Evolutionary conservation across 2,329 filamentous ascomycete genomes (phyloP), one percentile per base, ranked within the genome.

Genomic region (Exophiala dermatitidis): DNA sequence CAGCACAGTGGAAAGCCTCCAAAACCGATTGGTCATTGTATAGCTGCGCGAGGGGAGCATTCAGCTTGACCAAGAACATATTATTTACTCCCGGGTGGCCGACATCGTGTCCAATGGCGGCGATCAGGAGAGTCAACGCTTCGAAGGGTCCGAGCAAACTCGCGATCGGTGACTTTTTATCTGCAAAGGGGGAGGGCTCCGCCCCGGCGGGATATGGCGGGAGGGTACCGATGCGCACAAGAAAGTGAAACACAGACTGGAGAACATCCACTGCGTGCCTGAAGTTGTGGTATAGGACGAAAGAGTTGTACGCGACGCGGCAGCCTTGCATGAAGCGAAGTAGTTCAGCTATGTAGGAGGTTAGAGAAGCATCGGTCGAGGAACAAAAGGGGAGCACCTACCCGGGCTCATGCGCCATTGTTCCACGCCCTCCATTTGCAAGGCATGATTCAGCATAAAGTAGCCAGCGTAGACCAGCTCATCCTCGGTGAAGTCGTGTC

Each of bases 41-140:
- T 9, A 97, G 77, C 68, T 96, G 90, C 8, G 93, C 93, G 30
- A 98, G 75, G 1, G 93, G 91, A 12, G 93, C 88, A 67, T 96
- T 95, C 32, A 96, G 79, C 32, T 88, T 90, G 12, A 95, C 84
- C 3, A 98, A 76, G 67, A 98, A 98, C 31, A 91, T 90, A 67
- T 98, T 98, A 73, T 97, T 98, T 65, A 98, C 93, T 51, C 93
- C 93, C 0, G 93, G 93, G 67, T 98, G 93, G 26, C 93, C 93
- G 37, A 97, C 93, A 67, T 98, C 93, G 63, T 98, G 93, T 40
- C 93, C 93, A 65, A 98, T 94, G n/a, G 93, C 93, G 5, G 91
- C 91, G 60, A 97, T 85, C 43, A 98, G 78, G 2, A 98, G 78
- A 0, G 90, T 91, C 49, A 98, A 76, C 3, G 87, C 88, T 68